A percentile compares a stretch with the other conserved stretches of the same genome.
These are phyloP conservation scores for Zygotorulaspora danielsina DNA, from an alignment of 805 yeast species.

Conservation along the genomic window DNA sequence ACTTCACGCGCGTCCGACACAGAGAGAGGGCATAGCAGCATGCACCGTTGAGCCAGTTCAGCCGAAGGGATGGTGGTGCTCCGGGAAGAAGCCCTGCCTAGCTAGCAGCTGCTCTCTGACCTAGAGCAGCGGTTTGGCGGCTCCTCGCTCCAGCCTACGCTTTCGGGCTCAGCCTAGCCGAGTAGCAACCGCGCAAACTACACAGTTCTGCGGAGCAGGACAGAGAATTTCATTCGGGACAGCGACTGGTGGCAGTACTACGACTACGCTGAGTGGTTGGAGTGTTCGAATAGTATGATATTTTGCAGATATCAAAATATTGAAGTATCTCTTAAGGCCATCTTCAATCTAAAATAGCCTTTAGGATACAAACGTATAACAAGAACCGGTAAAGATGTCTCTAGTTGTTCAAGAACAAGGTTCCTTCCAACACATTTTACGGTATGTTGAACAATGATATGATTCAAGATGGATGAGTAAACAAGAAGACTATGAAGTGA, in stretches of 20 bases:
- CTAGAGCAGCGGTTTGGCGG: too few species aligned
- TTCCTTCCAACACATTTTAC: slow-evolving; percentile 99
- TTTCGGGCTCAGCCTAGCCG: too few species aligned
- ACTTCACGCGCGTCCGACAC: too few species aligned
- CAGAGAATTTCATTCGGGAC: too few species aligned
- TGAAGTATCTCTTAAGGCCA: not conserved
- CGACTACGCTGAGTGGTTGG: not conserved
- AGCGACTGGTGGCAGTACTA: not conserved
- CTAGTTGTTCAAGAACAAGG: slow-evolving; percentile 98
- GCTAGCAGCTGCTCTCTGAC: too few species aligned
- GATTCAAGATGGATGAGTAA: not conserved
- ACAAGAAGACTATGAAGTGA: not conserved
- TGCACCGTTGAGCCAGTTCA: too few species aligned
- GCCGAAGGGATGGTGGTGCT: too few species aligned
- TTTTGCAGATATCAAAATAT: not conserved
- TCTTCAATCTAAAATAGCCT: not conserved
- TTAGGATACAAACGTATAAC: slow-evolving; percentile 8
- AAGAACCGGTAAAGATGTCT: slow-evolving; percentile 61
- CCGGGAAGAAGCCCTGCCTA: too few species aligned
- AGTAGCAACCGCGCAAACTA: too few species aligned
- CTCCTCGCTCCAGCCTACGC: too few species aligned
- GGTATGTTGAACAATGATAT: slow-evolving; percentile 55
- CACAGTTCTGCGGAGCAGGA: too few species aligned
- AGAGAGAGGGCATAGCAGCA: too few species aligned
- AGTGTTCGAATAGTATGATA: not conserved